Conservation (phyloP, 208 protist genomes). For the Trypanosoma scelopori region DNA sequence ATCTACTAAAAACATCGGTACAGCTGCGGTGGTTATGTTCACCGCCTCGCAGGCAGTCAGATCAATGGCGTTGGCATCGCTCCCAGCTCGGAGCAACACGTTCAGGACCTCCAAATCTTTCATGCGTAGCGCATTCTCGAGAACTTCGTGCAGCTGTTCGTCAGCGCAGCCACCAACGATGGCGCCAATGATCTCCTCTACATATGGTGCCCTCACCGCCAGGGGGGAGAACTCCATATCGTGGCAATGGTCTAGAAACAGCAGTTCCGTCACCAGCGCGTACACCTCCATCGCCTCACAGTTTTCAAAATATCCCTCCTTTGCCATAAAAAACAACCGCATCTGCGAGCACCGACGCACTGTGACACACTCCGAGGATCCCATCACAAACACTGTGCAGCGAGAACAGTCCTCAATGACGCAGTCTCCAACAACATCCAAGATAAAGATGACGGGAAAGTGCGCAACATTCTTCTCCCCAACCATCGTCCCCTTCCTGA, state of each 20-base stretch:
- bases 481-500: background rate
- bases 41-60: slow-evolving; percentile 18
- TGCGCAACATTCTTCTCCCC: background rate
- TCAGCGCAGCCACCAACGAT: slow-evolving; percentile 40
- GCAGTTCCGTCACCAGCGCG: slow-evolving; percentile 60
- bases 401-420: slow-evolving; percentile 60
- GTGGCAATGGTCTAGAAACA: slow-evolving; percentile 21
- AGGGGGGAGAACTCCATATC: slow-evolving; percentile 35
- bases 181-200: slow-evolving; percentile 47
- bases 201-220: slow-evolving; percentile 51
- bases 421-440: slow-evolving; percentile 65
- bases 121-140: slow-evolving; percentile 29
- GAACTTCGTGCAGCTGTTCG: slow-evolving; percentile 13
- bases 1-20: slow-evolving; percentile 14
- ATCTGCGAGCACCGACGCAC: slow-evolving; percentile 56
- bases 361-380: slow-evolving; percentile 45
- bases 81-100: slow-evolving; percentile 34
- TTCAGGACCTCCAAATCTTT: slow-evolving; percentile 50
- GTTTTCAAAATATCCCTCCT: slow-evolving; percentile 46
- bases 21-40: background rate
- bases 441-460: slow-evolving; percentile 66
- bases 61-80: slow-evolving; percentile 1
- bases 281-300: slow-evolving; percentile 42
- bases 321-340: slow-evolving; percentile 46
- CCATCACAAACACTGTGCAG: slow-evolving; percentile 72